Percentiles rank a stretch among this genome's conserved stretches.
phyloP scores from a whole-genome alignment of 805 yeast genomes.

The Wickerhamiella brachini region DNA sequence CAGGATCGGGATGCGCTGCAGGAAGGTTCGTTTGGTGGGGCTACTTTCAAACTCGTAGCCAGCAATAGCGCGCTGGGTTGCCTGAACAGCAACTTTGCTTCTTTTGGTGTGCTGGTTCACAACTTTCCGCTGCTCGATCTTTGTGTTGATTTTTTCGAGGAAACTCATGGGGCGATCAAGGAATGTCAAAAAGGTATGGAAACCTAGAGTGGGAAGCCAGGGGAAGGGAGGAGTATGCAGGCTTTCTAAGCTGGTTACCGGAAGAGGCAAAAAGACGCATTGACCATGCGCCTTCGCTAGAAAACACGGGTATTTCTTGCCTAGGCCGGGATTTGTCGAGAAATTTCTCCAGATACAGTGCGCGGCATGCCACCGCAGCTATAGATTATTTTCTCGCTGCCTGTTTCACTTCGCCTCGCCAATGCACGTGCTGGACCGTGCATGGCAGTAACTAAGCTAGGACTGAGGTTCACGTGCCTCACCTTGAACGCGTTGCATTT shows the following conservation, averaged over 20 bases:
- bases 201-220: not conserved
- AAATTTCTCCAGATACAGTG: no score
- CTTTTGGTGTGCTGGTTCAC: slow-evolving; percentile 18
- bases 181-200: not conserved
- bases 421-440: not conserved
- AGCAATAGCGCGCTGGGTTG: slow-evolving; percentile 15
- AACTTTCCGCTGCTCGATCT: slow-evolving; percentile 18
- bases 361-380: no score
- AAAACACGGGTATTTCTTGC: not conserved
- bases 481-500: no score
- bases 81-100: slow-evolving; percentile 15
- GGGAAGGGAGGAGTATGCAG: not conserved
- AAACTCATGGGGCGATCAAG: slow-evolving; percentile 9
- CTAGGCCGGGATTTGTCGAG: not conserved
- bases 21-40: slow-evolving; percentile 11
- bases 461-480: not conserved
- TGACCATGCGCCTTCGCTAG: not conserved
- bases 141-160: slow-evolving; percentile 13
- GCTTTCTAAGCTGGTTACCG: not conserved
- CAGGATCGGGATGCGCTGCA: slow-evolving; percentile 5
- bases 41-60: slow-evolving; percentile 18
- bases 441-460: not conserved
- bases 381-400: not conserved
- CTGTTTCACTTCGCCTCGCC: not conserved
- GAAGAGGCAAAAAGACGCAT: not conserved